These are phyloP conservation scores for Umbelopsis sp. DNA, from an alignment of 192 early-diverging fungal genomes.

Conservation along the genomic window DNA sequence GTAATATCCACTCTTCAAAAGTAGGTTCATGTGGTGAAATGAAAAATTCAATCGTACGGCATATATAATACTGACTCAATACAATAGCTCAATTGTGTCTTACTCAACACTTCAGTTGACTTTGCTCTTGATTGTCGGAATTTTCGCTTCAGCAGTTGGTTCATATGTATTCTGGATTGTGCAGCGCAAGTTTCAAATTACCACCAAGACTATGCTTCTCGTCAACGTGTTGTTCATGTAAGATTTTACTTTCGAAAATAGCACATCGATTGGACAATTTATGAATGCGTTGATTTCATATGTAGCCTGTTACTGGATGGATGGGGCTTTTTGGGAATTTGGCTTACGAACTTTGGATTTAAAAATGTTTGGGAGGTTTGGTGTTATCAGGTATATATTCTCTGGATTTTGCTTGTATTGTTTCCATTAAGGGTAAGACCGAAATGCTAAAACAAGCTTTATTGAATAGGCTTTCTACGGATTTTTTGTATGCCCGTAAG, in stretches of 20 bases:
- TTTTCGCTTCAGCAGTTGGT: constrained; percentile 12
- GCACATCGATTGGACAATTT: too few species aligned
- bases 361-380: constrained; percentile 23
- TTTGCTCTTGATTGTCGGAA: constrained; percentile 5
- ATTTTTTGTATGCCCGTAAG: constrained; percentile 19
- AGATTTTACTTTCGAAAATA: background rate
- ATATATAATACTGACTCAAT: background rate
- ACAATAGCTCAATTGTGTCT: background rate
- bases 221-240: constrained; percentile 12
- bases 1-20: constrained; percentile 13
- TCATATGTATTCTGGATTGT: constrained; percentile 19
- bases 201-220: constrained; percentile 9
- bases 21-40: background rate
- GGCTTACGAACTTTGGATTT: constrained; percentile 14
- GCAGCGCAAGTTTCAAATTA: background rate
- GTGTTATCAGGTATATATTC: constrained; percentile 14
- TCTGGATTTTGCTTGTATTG: background rate
- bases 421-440: background rate
- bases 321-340: constrained; percentile 21
- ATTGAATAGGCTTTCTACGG: background rate
- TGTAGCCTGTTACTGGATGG: constrained; percentile 8
- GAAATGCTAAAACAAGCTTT: background rate
- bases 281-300: background rate
- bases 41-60: too few species aligned
- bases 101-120: constrained; percentile 18